These are phyloP conservation scores for Wallemia ichthyophaga DNA, from an alignment of 1,284 basidiomycete species.

Conservation along the genomic window DNA sequence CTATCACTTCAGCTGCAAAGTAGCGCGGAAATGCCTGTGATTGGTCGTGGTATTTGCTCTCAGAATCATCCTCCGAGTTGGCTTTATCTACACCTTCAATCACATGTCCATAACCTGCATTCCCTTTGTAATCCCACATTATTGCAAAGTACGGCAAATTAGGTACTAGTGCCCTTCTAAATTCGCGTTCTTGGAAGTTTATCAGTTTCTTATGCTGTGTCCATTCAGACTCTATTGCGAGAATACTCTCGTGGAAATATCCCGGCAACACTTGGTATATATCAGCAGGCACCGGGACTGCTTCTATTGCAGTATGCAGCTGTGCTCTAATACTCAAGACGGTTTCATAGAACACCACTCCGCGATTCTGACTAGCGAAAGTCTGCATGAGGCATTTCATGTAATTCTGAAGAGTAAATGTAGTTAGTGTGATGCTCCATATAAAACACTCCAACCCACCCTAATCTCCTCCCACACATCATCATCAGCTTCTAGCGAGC, in stretches of 20 bases:
- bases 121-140: slow-evolving; percentile 86
- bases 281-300: slow-evolving; percentile 54
- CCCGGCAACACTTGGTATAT: slow-evolving; percentile 58
- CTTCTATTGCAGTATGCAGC: slow-evolving; percentile 72
- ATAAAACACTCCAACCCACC: too few relatives aligned
- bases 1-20: slow-evolving; percentile 84
- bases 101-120: slow-evolving; percentile 87
- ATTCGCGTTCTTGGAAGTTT: slow-evolving; percentile 59
- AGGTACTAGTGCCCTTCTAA: slow-evolving; percentile 70
- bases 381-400: slow-evolving; percentile 95
- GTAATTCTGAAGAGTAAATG: slow-evolving; percentile 84
- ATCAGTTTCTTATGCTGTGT: slow-evolving; percentile 90
- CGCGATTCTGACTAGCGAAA: slow-evolving; percentile 63
- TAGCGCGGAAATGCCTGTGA: slow-evolving; percentile 25
- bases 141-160: slow-evolving; percentile 97
- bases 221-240: slow-evolving; percentile 79
- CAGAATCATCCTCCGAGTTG: slow-evolving; percentile 20
- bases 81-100: slow-evolving; percentile 59
- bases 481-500: slow-evolving; percentile 75
- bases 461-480: slow-evolving; percentile 91
- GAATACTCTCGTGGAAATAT: slow-evolving; percentile 84
- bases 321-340: slow-evolving; percentile 58
- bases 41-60: slow-evolving; percentile 27
- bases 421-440: too few relatives aligned
- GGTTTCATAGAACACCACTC: slow-evolving; percentile 80